phyloP scores from a whole-genome alignment of 345 rosid genomes.

The Heritiera littoralis region DNA sequence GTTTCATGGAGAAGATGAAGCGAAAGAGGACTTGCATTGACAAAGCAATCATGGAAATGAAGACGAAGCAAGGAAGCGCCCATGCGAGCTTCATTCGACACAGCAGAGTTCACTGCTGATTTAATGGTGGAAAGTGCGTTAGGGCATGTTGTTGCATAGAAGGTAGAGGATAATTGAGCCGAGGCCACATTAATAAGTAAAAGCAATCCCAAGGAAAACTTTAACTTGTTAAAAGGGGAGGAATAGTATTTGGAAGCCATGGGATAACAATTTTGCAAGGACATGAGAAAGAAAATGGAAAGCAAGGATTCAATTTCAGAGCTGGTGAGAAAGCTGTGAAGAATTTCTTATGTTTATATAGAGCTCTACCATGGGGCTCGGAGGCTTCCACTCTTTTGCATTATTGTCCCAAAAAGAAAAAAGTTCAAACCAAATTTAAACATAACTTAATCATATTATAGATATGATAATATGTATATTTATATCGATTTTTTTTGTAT shows the following conservation, averaged over 20 bases:
- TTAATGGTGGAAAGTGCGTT: slow-evolving; percentile 41
- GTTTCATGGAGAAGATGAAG: not conserved
- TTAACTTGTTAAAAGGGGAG: not conserved
- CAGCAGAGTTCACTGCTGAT: slow-evolving; percentile 38
- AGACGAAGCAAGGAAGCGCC: slow-evolving; percentile 64
- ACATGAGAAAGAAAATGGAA: not conserved
- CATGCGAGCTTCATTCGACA: slow-evolving; percentile 51
- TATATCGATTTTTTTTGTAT: no score
- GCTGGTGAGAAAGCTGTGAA: not conserved
- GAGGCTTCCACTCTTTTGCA: not conserved
- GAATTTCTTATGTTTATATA: not conserved
- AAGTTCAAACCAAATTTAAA: not conserved
- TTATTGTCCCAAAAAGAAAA: not conserved
- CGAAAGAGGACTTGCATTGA: slow-evolving; percentile 39
- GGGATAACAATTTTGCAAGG: not conserved
- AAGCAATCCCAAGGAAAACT: not conserved
- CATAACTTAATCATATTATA: no score
- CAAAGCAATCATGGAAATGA: slow-evolving; percentile 70
- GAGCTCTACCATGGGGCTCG: not conserved
- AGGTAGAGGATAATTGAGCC: slow-evolving; percentile 44
- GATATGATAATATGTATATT: no score
- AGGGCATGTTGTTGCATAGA: slow-evolving; percentile 44
- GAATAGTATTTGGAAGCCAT: slow-evolving; percentile 20
- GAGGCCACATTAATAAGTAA: slow-evolving; percentile 16
- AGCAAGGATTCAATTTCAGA: not conserved